Conservation (phyloP, 2,329 filamentous ascomycete species). For the Alternaria viburni region DNA sequence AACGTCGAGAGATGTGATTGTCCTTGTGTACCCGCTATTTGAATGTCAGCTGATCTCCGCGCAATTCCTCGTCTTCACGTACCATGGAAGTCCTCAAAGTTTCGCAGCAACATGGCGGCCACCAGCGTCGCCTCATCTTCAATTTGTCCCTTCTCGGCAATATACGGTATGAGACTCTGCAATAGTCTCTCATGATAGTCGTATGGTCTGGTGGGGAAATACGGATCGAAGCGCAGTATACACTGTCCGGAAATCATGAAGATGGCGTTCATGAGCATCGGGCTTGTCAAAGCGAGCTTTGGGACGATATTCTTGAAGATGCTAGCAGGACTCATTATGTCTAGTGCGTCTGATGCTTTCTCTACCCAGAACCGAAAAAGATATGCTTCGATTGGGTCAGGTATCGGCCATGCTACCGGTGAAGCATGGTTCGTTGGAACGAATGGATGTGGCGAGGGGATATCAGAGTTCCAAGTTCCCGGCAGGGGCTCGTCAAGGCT, state of each 20-base stretch:
- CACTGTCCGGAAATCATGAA: constrained; percentile 50
- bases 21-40: constrained; percentile 23
- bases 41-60: constrained; percentile 4
- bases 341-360: constrained; percentile 14
- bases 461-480: constrained; percentile 4
- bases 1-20: constrained; percentile 22
- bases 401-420: constrained; percentile 9
- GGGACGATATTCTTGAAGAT: constrained; percentile 18
- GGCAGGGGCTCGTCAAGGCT: constrained; percentile 12
- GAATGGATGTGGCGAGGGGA: neutral
- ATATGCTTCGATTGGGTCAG: constrained; percentile 18
- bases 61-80: neutral
- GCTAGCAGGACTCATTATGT: constrained; percentile 19
- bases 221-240: constrained; percentile 33
- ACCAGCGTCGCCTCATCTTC: constrained; percentile 25
- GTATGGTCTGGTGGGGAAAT: constrained; percentile 20
- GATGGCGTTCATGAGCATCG: constrained; percentile 50
- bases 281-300: constrained; percentile 39
- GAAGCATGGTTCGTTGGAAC: neutral
- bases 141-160: constrained; percentile 21
- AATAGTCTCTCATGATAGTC: constrained; percentile 25
- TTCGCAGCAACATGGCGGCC: constrained; percentile 23
- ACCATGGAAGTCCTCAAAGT: constrained; percentile 28
- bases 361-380: constrained; percentile 25
- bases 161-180: constrained; percentile 20